Evolutionary conservation across 805 yeast species (phyloP), one percentile per base, ranked within the genome.

Genomic region (Saccharomycopsis malanga): DNA sequence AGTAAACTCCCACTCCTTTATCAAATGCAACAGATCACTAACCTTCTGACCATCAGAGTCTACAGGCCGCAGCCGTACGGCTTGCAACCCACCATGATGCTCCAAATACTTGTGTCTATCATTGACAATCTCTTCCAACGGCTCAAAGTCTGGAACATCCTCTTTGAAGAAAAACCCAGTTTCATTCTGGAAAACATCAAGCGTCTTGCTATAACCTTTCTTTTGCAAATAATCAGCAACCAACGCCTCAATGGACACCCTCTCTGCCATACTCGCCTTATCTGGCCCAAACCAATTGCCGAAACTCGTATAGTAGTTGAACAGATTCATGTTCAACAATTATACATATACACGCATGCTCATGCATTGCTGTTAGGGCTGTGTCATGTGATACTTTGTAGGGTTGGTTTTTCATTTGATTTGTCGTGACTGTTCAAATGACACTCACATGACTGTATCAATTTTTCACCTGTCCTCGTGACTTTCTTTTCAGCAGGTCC

Each of bases 211-310:
- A 40, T 69, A 71, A 0, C 76, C 74, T 24, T 76, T 68, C n/a
- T 69, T 63, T 24, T 68, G 59, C n/a, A 83, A 67, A 53, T 74
- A 83, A 25, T 78, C 76, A 0, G 85, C 87, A 10, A 83, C 67
- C 27, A 81, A 60, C 2, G 65, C 55, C 17, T 64, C 60, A 21
- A 50, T 40, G 29, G 50, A 20, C 12, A 24, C 27, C 14, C 37
- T 37, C n/a, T 20, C 24, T 2, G 44, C 14, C 15, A 20, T 30
- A n/a, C n/a, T n/a, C n/a, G n/a, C n/a, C n/a, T n/a, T n/a, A n/a
- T n/a, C n/a, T n/a, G n/a, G n/a, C n/a, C n/a, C n/a, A n/a, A n/a
- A n/a, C n/a, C n/a, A n/a, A n/a, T n/a, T n/a, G n/a, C n/a, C n/a
- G n/a, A n/a, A n/a, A n/a, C n/a, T n/a, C n/a, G n/a, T n/a, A n/a